Percentiles rank a stretch among this genome's conserved stretches.
Evolutionary conservation across 2,329 filamentous ascomycete species (phyloP).

Genomic region (Alternaria infectoria): DNA sequence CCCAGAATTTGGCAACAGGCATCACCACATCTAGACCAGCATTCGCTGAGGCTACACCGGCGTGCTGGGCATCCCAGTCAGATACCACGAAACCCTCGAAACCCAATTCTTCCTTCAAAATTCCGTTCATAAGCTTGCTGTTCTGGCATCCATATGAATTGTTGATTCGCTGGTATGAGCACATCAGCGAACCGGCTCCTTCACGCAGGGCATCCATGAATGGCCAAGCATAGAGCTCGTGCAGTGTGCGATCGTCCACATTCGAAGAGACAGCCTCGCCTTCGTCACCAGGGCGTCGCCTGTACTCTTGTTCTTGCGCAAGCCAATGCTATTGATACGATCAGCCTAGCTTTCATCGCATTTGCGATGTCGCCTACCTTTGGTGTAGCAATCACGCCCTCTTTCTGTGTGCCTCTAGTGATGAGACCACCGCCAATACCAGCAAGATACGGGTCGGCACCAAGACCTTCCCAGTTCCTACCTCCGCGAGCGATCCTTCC

Average conservation of each 20-base stretch:
- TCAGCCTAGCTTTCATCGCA: conserved; percentile 27
- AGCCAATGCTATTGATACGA: conserved; percentile 42
- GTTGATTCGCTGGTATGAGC: conserved; percentile 52
- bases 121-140: conserved; percentile 54
- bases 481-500: conserved; percentile 74
- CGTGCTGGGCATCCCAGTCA: conserved; percentile 56
- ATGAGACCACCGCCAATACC: conserved; percentile 59
- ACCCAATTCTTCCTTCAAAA: conserved; percentile 59
- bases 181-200: conserved; percentile 67
- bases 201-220: conserved; percentile 67
- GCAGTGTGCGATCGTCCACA: conserved; percentile 68
- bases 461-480: conserved; percentile 77
- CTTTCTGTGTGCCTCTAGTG: conserved; percentile 59
- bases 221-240: conserved; percentile 71
- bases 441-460: conserved; percentile 69
- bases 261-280: conserved; percentile 66
- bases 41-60: conserved; percentile 53
- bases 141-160: conserved; percentile 44
- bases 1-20: conserved; percentile 43
- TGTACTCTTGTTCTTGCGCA: conserved; percentile 64
- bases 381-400: conserved; percentile 50
- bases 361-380: conserved; percentile 11
- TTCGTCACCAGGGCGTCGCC: conserved; percentile 45
- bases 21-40: conserved; percentile 58
- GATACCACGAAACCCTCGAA: conserved; percentile 52